A percentile compares a stretch with the other conserved stretches of the same genome.
These are phyloP conservation scores for Vickermania spadyakhi DNA, from an alignment of 208 protist genomes.

Conservation along the genomic window DNA sequence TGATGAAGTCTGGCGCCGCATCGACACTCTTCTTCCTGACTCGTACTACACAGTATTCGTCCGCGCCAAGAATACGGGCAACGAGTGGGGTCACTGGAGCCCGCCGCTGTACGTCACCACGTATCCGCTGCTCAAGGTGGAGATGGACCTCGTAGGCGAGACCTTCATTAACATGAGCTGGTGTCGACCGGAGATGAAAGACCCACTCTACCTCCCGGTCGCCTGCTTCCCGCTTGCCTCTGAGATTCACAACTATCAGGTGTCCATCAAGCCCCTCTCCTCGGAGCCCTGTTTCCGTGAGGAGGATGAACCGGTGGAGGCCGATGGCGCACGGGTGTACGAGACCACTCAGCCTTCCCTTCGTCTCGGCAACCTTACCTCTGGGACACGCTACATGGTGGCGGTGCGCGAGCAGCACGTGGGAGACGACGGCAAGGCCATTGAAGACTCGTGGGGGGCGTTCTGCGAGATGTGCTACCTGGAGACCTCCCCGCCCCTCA, in stretches of 20 bases:
- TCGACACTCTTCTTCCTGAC: conserved; percentile 59
- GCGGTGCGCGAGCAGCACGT: conserved; percentile 78
- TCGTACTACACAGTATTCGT: conserved; percentile 66
- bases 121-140: conserved; percentile 58
- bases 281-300: conserved; percentile 66
- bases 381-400: conserved; percentile 76
- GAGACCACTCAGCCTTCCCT: conserved; percentile 84
- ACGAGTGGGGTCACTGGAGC: conserved; percentile 87
- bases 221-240: conserved; percentile 58
- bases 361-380: conserved; percentile 67
- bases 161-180: conserved; percentile 78
- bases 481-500: conserved; percentile 67
- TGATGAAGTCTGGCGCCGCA: conserved; percentile 30
- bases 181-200: conserved; percentile 26
- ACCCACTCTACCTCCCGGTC: conserved; percentile 15
- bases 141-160: conserved; percentile 64
- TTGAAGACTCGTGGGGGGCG: conserved; percentile 48
- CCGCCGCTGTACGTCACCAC: conserved; percentile 40
- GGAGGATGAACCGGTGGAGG: conserved; percentile 68
- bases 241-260: conserved; percentile 86
- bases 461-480: conserved; percentile 38
- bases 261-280: conserved; percentile 61
- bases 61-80: conserved; percentile 52
- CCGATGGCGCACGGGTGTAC: conserved; percentile 77
- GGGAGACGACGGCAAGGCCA: conserved; percentile 34